These are phyloP conservation scores for Raphanus hybrid DNA, from an alignment of 441 rosid species.

Conservation along the genomic window DNA sequence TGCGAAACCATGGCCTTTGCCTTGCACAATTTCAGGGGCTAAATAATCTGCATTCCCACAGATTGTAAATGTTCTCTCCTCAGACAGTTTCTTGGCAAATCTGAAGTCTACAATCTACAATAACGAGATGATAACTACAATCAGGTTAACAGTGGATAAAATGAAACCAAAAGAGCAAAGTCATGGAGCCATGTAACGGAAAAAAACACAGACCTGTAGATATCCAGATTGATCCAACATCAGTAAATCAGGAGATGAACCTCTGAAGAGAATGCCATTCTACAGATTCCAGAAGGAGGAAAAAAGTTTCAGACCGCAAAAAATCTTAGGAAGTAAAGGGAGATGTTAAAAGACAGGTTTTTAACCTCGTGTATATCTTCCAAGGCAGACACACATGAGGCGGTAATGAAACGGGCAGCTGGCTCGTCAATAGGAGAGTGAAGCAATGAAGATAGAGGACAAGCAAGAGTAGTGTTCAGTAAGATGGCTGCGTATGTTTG, in stretches of 20 bases:
- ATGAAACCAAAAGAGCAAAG: conserved; percentile 7
- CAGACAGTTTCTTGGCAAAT: conserved; percentile 76
- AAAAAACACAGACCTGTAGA: conserved; percentile 63
- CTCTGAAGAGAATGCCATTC: conserved; percentile 87
- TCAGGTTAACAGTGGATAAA: background rate
- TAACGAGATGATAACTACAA: conserved; percentile 10
- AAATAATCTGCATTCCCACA: conserved; percentile 89
- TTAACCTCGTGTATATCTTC: conserved; percentile 82
- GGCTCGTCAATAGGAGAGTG: conserved; percentile 75
- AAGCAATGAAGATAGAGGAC: conserved; percentile 86
- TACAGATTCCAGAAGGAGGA: conserved; percentile 48
- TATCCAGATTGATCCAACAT: conserved; percentile 88
- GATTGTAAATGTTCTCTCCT: conserved; percentile 82
- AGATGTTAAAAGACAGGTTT: conserved; percentile 5
- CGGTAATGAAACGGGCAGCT: conserved; percentile 78
- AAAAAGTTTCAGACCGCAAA: conserved; percentile 18
- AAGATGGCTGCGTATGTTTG: conserved; percentile 70
- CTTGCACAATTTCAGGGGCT: conserved; percentile 95
- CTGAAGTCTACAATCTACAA: conserved; percentile 90
- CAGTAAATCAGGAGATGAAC: conserved; percentile 79
- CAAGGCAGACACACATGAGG: conserved; percentile 73
- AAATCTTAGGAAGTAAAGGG: conserved; percentile 3
- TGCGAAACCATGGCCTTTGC: conserved; percentile 85
- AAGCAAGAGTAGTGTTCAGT: conserved; percentile 74
- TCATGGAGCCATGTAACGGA: conserved; percentile 8